Evolutionary conservation across 1,139 yeast genomes (phyloP), one percentile per base, ranked within the genome.

Genomic region (Pichia sp.): DNA sequence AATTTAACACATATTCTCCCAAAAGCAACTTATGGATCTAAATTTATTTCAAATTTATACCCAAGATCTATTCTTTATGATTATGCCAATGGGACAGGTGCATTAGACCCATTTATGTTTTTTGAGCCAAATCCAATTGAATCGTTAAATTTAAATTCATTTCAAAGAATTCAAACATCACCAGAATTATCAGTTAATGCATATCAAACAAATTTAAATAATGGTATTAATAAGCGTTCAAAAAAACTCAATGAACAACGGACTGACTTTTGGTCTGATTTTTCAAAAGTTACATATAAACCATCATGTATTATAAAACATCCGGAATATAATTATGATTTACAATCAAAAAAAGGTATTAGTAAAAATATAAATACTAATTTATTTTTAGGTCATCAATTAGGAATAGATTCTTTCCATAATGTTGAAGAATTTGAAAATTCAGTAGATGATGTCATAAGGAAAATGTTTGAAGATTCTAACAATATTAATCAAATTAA

Each of bases 21-120:
- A 9, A 48, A 48, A 30, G 25, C 51, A 6, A 29, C 29, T 12
- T 20, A 35, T 2, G 29, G 34, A 4, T 41, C 47, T 3, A 37
- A 30, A 33, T 10, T 40, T 8, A 40, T 48, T 9, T 45, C 49
- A n/a, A 82, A 82, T 41, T 87, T 80, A 59, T 72, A 82, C 12
- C 97, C 98, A 1, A 66, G 97, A 44, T 78, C 87, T 0, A 58
- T 89, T 40, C 59, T 89, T 12, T 87, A 90, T 78, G 97, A 92
- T 53, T 74, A 81, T 29, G 66, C 69, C 24, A 77, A 79, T 39
- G 92, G 90, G 0, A 72, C 69, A 56, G 92, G 92, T 0, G 64
- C 84, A 0, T 60, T 82, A 41, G 74, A 76, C 6, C 72, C 70
- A 47, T 73, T 63, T 54, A 83, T 79, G 45, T 79, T 76, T 52